Percentiles rank a stretch among this genome's conserved stretches.
phyloP scores from a whole-genome alignment of 2,329 filamentous ascomycete genomes.

The Aspergillus puulaauensis region DNA sequence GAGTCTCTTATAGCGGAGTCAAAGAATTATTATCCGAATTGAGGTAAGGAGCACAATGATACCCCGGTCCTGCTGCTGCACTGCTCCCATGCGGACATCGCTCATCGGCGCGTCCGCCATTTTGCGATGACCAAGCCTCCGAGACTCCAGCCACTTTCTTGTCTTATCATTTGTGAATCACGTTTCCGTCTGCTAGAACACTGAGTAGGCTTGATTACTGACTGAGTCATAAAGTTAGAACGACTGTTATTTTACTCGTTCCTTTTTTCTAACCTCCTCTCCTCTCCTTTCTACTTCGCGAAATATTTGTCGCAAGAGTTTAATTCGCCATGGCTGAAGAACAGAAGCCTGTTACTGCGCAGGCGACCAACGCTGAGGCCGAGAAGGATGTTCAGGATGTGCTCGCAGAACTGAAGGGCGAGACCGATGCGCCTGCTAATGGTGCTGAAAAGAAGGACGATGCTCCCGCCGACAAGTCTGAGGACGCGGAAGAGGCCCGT shows the following conservation, averaged over 20 bases:
- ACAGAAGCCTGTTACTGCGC: slow-evolving; percentile 31
- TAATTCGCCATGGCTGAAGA: slow-evolving; percentile 36
- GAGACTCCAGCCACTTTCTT: neutral
- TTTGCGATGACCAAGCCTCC: neutral
- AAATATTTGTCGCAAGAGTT: slow-evolving; percentile 5
- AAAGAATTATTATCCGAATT: neutral
- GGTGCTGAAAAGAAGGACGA: slow-evolving; percentile 22
- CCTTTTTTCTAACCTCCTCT: neutral
- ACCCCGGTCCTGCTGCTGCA: neutral
- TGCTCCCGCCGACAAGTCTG: slow-evolving; percentile 15
- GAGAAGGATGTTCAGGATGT: slow-evolving; percentile 48
- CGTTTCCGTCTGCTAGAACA: neutral
- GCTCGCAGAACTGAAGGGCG: slow-evolving; percentile 46
- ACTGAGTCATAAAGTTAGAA: slow-evolving; percentile 6
- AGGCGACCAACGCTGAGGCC: slow-evolving; percentile 42
- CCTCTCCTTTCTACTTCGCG: neutral
- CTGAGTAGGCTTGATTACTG: neutral
- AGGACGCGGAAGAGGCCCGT: slow-evolving; percentile 35
- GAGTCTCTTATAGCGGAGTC: neutral
- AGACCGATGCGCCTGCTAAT: slow-evolving; percentile 20
- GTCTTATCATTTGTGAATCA: neutral
- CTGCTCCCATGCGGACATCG: neutral
- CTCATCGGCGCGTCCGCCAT: neutral
- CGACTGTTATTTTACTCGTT: neutral
- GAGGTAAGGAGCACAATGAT: slow-evolving; percentile 4